Percentiles rank a stretch among this genome's conserved stretches.
These are phyloP conservation scores for Nothopassalora personata DNA, from an alignment of 2,329 filamentous ascomycete genomes.

Conservation along the genomic window DNA sequence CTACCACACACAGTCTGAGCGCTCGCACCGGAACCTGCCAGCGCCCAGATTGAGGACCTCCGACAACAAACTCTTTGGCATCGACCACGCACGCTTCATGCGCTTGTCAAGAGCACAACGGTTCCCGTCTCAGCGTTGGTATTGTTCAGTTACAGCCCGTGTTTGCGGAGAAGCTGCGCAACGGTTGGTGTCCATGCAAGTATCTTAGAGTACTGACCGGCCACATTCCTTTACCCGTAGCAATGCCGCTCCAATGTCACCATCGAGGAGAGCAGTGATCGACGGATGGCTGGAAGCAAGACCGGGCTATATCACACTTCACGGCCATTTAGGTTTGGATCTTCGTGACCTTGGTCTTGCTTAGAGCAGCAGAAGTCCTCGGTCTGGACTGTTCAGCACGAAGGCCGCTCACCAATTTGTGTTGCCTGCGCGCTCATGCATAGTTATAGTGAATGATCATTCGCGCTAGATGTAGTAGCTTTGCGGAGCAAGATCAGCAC, in stretches of 20 bases:
- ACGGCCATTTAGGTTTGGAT: neutral
- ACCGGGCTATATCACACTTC: neutral
- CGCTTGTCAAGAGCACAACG: neutral
- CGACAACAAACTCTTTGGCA: neutral
- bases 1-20: neutral
- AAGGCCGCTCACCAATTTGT: neutral
- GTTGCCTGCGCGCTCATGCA: neutral
- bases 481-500: neutral
- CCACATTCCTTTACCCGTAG: neutral
- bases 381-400: neutral
- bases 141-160: neutral
- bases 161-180: neutral
- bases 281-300: neutral
- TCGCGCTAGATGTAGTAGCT: neutral
- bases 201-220: constrained; percentile 1
- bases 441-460: neutral
- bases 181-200: neutral
- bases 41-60: neutral
- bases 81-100: neutral
- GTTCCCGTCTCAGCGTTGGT: neutral
- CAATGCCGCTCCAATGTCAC: neutral
- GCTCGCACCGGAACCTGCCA: neutral
- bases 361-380: neutral
- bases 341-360: neutral
- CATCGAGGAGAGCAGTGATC: neutral